A percentile compares a stretch with the other conserved stretches of the same genome.
Conservation (phyloP, 768 basidiomycete species). For the Terana coerulea region DNA sequence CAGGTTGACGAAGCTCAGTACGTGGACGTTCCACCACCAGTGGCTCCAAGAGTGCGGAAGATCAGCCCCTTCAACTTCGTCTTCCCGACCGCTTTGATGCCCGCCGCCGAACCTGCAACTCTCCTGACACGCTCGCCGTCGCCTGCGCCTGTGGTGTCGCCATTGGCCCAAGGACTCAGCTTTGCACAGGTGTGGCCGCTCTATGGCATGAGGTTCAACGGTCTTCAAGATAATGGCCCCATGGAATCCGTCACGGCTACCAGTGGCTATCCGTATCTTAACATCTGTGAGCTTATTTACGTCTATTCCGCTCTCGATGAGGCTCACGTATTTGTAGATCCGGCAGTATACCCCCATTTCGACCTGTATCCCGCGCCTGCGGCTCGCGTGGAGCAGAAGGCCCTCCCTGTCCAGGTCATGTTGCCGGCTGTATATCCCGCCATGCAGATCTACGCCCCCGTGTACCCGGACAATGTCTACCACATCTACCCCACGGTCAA, state of each 20-base stretch:
- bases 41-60: not conserved
- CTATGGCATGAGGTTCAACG: constrained; percentile 5
- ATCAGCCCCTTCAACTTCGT: constrained; percentile 5
- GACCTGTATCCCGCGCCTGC: constrained; percentile 18
- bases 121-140: not conserved
- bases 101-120: not conserved
- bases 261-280: constrained; percentile 31
- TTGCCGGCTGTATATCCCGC: constrained; percentile 6
- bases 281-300: constrained; percentile 24
- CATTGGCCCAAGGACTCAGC: constrained; percentile 22
- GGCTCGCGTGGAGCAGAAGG: not conserved
- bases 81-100: not conserved
- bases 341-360: constrained; percentile 32
- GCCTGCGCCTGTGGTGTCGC: constrained; percentile 10
- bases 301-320: too few relatives aligned
- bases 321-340: constrained; percentile 38
- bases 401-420: not conserved
- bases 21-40: not conserved
- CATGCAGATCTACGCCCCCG: constrained; percentile 7
- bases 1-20: not conserved
- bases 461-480: constrained; percentile 8
- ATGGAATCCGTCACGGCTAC: too few relatives aligned
- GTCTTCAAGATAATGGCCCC: not conserved
- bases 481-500: constrained; percentile 8
- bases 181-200: constrained; percentile 21